Evolutionary conservation across 2,329 filamentous ascomycete genomes (phyloP).

Genomic region (Xylariaceae sp.): DNA sequence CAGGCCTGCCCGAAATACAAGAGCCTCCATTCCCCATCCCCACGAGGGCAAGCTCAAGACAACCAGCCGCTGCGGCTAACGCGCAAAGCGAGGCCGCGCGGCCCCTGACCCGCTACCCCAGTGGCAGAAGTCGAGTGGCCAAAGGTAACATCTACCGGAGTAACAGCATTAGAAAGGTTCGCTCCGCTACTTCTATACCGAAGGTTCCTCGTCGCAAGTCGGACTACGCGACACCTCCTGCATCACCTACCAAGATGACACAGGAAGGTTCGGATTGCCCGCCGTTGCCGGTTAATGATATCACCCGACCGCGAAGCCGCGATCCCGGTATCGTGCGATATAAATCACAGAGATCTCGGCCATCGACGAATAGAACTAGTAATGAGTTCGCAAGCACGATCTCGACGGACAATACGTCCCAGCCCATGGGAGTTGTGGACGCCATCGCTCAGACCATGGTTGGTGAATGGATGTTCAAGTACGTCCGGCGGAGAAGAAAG

Average conservation of each 20-base stretch:
- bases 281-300: constrained; percentile 66
- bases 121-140: constrained; percentile 50
- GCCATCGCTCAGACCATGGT: constrained; percentile 98
- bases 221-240: constrained; percentile 57
- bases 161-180: constrained; percentile 72
- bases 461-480: constrained; percentile 95
- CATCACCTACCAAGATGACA: constrained; percentile 62
- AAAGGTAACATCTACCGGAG: constrained; percentile 46
- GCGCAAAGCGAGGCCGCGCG: constrained; percentile 64
- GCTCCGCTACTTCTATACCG: constrained; percentile 72
- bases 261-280: constrained; percentile 67
- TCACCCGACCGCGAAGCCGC: constrained; percentile 54
- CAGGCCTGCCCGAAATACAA: constrained; percentile 54
- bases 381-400: constrained; percentile 42
- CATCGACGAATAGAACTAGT: constrained; percentile 54
- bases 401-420: constrained; percentile 54
- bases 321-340: constrained; percentile 38
- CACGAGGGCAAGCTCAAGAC: constrained; percentile 78
- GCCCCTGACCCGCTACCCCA: constrained; percentile 63
- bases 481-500: constrained; percentile 76
- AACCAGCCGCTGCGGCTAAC: constrained; percentile 61
- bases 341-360: constrained; percentile 49
- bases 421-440: constrained; percentile 80
- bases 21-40: constrained; percentile 90
- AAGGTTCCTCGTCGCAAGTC: constrained; percentile 48